Evolutionary conservation across 768 basidiomycete genomes (phyloP).

Genomic region (Rickenella mellea): DNA sequence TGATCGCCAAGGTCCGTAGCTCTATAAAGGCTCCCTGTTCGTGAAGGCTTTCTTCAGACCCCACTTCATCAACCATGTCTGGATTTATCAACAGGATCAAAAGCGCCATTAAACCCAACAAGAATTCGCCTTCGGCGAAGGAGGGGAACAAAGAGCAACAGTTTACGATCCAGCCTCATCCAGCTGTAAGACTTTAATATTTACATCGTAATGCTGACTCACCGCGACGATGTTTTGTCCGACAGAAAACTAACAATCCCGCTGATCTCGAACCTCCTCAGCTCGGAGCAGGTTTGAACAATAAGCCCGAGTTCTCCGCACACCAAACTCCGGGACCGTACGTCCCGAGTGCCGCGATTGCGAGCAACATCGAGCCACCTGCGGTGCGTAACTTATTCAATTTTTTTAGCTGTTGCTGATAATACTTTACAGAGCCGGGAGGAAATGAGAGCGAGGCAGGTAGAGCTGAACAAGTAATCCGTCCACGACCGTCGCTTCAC

Average conservation of each 20-base stretch:
- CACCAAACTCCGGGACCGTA: constrained; percentile 44
- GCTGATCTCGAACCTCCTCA: constrained; percentile 34
- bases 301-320: constrained; percentile 30
- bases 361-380: constrained; percentile 37
- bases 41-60: too few relatives aligned
- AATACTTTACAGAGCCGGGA: constrained; percentile 33
- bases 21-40: too few relatives aligned
- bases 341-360: constrained; percentile 33
- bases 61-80: too few relatives aligned
- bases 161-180: constrained; percentile 51
- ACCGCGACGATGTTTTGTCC: not conserved
- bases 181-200: constrained; percentile 34
- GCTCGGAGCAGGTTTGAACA: constrained; percentile 25
- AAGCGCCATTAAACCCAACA: too few relatives aligned
- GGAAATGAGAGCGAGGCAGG: constrained; percentile 35
- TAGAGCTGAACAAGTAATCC: constrained; percentile 38
- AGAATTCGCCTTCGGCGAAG: constrained; percentile 8
- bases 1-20: too few relatives aligned
- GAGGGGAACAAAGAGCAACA: constrained; percentile 22
- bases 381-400: constrained; percentile 24
- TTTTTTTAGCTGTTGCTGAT: not conserved
- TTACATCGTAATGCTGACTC: not conserved
- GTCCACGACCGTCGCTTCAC: too few relatives aligned
- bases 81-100: constrained; percentile 7
- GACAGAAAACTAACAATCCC: constrained; percentile 53